Evolutionary conservation across 805 yeast genomes (phyloP).

Genomic region (Yamadazyma paraphyllophila): DNA sequence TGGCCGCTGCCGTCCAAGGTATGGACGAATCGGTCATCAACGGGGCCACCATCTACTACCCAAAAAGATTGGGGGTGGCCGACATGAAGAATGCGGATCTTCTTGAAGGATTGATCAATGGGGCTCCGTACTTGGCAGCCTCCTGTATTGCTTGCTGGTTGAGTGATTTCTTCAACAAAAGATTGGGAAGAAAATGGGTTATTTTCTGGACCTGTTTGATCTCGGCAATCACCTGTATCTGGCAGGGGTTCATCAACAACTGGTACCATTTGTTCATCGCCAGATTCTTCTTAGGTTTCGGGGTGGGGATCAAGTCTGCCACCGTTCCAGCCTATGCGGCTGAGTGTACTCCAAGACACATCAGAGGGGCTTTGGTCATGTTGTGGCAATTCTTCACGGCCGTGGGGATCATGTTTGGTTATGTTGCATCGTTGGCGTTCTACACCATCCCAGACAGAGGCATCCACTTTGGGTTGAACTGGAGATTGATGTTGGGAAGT

Average conservation of each 20-base stretch:
- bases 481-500: slow-evolving; percentile 66
- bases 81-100: slow-evolving; percentile 46
- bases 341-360: slow-evolving; percentile 56
- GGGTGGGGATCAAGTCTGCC: slow-evolving; percentile 65
- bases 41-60: slow-evolving; percentile 65
- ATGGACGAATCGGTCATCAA: slow-evolving; percentile 73
- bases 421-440: slow-evolving; percentile 58
- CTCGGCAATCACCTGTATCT: slow-evolving; percentile 59
- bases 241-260: slow-evolving; percentile 64
- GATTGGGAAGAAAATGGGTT: slow-evolving; percentile 58
- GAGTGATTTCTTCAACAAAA: slow-evolving; percentile 50
- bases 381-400: slow-evolving; percentile 78
- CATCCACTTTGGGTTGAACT: slow-evolving; percentile 48
- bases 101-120: slow-evolving; percentile 59
- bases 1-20: slow-evolving; percentile 73
- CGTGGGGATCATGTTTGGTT: slow-evolving; percentile 68
- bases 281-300: slow-evolving; percentile 58
- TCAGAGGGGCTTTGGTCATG: slow-evolving; percentile 67
- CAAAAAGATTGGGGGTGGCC: slow-evolving; percentile 49
- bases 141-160: slow-evolving; percentile 61
- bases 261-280: slow-evolving; percentile 63
- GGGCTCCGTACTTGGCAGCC: slow-evolving; percentile 65
- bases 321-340: slow-evolving; percentile 69
- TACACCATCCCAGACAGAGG: slow-evolving; percentile 49
- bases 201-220: slow-evolving; percentile 59